Percentiles rank a stretch among this genome's conserved stretches.
Conservation (phyloP, 441 rosid species). For the Euphorbia schlechtendalii region DNA sequence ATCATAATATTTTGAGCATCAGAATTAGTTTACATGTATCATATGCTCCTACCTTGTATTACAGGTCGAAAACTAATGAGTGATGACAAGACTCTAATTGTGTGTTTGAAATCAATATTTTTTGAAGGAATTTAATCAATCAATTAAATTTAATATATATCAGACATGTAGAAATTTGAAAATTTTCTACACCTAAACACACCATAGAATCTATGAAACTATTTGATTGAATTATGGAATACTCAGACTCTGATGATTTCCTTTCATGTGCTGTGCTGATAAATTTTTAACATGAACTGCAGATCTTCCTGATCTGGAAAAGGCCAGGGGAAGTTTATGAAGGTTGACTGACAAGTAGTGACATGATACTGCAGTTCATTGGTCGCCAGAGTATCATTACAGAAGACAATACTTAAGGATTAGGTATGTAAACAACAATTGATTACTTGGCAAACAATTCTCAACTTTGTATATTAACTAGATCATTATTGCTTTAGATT, state of each 20-base stretch:
- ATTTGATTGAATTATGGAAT: too few relatives aligned
- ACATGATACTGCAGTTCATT: background rate
- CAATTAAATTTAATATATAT: too few relatives aligned
- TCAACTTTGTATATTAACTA: slow-evolving; percentile 8
- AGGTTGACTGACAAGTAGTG: background rate
- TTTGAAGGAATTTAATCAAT: too few relatives aligned
- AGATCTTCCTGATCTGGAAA: slow-evolving; percentile 98
- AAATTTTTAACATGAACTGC: slow-evolving; percentile 15
- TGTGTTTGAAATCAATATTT: too few relatives aligned
- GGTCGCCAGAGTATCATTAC: background rate
- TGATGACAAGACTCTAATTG: too few relatives aligned
- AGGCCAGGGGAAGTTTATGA: slow-evolving; percentile 49
- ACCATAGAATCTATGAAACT: too few relatives aligned
- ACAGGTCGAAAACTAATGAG: background rate
- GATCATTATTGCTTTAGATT: background rate
- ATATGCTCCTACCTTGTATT: background rate
- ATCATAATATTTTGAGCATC: background rate
- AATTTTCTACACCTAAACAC: too few relatives aligned
- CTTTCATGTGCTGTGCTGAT: background rate
- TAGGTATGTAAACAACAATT: background rate
- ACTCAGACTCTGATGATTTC: too few relatives aligned
- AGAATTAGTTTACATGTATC: background rate
- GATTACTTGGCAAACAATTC: background rate
- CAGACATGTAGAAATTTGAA: too few relatives aligned
- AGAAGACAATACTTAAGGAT: background rate